Base-by-base conservation (phyloP, 345 rosid genomes). In the Dipteronia sinensis region DNA sequence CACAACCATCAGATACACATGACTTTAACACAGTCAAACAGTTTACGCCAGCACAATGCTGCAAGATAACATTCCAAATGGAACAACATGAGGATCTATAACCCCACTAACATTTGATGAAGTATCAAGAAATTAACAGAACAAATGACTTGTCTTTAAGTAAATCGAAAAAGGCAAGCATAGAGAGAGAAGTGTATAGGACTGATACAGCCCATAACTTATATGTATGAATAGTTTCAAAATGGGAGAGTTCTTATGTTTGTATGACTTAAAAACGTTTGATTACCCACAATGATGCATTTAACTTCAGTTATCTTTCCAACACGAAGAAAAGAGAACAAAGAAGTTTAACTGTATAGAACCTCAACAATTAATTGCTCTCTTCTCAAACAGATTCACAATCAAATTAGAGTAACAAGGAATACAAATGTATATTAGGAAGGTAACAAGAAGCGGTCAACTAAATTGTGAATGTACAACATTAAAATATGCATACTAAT, bases 11-110 rank as follows among this genome's bases (percentile, higher is more conserved):
- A 74, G 92, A 83, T 72, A 72, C 85, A 73, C 89, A 82, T 40
- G 98, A 79, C 77, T 88, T 93, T 80, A 82, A 85, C 27, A 93
- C 82, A 80, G 93, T 85, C 87, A 97, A 82, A 88, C 97, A 91
- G 86, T 97, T 97, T 71, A 97, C 77, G 77, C 99, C 98, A 70
- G 97, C 98, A 85, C 94, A 94, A 83, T 97, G 99, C 99, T 97
- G 94, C 88, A 89, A 74, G 67, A 74, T 64, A 65, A 81, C 34
- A 82, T 68, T 62, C 78, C 70, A 78, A 72, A 74, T 38, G 79
- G 46, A 55, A 16, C 11, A 78, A 73, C 70, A 80, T 79, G 51
- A 82, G 58, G 73, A 83, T 34, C 27, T 62, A 11, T 29, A 13
- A 61, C 7, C 19, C 51, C 44, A 29, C 25, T 42, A 40, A 55